Conservation (phyloP, 192 early-diverging fungal genomes). For the Dissophora globulifera region DNA sequence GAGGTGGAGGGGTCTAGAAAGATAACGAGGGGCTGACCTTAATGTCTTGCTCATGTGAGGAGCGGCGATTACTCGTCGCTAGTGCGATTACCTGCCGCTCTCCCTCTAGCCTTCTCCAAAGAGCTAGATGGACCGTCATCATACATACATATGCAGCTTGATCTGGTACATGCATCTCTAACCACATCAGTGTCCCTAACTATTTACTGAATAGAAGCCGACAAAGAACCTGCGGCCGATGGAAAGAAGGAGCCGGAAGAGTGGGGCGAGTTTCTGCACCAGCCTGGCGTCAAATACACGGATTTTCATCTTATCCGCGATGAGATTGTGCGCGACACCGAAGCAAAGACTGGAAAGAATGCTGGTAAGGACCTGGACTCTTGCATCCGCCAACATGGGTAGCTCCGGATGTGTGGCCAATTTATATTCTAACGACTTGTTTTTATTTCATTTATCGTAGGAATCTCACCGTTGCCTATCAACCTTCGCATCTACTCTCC, state of each 20-base stretch:
- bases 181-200: too few species aligned
- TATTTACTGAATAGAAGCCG: neutral
- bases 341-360: conserved; percentile 85
- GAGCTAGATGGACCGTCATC: too few species aligned
- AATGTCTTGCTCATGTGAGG: too few species aligned
- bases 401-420: too few species aligned
- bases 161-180: too few species aligned
- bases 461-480: conserved; percentile 95
- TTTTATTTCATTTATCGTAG: too few species aligned
- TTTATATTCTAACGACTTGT: too few species aligned
- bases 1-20: conserved; percentile 6
- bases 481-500: conserved; percentile 98
- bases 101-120: too few species aligned
- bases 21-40: neutral
- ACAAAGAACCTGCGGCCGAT: conserved; percentile 42
- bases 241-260: conserved; percentile 78
- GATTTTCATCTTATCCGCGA: conserved; percentile 98
- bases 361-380: conserved; percentile 51
- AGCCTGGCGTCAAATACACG: conserved; percentile 95
- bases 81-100: too few species aligned
- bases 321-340: conserved; percentile 95
- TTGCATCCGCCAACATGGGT: neutral
- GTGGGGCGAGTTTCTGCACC: conserved; percentile 99
- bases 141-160: too few species aligned
- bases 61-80: too few species aligned